These are phyloP conservation scores for Wallacemonas sp. DNA, from an alignment of 208 protist species.

Conservation along the genomic window DNA sequence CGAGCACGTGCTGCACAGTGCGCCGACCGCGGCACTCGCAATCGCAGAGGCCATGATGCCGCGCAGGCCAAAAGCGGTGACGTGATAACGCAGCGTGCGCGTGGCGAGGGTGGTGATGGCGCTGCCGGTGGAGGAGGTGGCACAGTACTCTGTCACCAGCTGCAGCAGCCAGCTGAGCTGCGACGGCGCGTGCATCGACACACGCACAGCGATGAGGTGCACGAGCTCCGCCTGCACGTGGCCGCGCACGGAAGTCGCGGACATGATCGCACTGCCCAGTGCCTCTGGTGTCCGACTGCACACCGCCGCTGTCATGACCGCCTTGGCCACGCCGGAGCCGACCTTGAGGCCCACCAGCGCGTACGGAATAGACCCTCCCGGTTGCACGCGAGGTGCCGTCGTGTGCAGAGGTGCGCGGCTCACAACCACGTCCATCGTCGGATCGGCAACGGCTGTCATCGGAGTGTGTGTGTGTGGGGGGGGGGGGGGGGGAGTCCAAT, in stretches of 20 bases:
- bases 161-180: conserved; percentile 35
- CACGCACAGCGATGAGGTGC: conserved; percentile 39
- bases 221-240: conserved; percentile 55
- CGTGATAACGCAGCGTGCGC: conserved; percentile 49
- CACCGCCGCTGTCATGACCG: conserved; percentile 40
- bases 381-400: background rate
- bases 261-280: conserved; percentile 48
- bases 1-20: conserved; percentile 32
- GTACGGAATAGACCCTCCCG: conserved; percentile 12
- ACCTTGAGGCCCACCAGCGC: conserved; percentile 37
- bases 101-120: conserved; percentile 39
- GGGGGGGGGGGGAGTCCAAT: background rate
- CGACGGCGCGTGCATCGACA: conserved; percentile 33
- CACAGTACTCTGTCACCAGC: conserved; percentile 30
- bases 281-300: conserved; percentile 35
- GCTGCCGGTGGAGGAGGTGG: conserved; percentile 14
- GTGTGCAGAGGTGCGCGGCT: background rate
- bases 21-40: conserved; percentile 46
- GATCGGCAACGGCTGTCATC: background rate
- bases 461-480: background rate
- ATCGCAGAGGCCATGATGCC: conserved; percentile 50
- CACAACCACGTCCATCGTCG: background rate
- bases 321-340: conserved; percentile 34
- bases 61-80: conserved; percentile 49
- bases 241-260: conserved; percentile 40